Conservation (phyloP, 371 early-diverging fungal species). For the Rhizopus microsporus region DNA sequence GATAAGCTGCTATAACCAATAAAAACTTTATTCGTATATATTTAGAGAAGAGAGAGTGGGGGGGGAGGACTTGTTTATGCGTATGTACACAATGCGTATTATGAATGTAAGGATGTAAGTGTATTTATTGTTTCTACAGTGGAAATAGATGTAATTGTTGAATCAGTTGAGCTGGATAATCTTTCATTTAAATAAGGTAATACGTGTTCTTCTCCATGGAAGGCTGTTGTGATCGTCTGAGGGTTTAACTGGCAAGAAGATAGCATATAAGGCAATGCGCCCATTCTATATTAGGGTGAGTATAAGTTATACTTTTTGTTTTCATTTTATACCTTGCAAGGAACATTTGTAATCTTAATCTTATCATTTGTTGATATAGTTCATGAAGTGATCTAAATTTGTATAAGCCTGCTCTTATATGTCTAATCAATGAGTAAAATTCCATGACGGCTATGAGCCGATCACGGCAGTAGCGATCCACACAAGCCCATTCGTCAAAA, state of each 20-base stretch:
- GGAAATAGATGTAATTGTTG: constrained; percentile 24
- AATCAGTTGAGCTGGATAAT: constrained; percentile 31
- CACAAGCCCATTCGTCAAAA: constrained; percentile 72
- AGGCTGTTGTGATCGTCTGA: constrained; percentile 24
- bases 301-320: constrained; percentile 1
- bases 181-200: constrained; percentile 17
- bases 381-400: constrained; percentile 65
- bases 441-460: constrained; percentile 75
- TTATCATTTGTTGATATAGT: constrained; percentile 63
- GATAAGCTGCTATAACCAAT: no score
- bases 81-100: background rate
- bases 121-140: constrained; percentile 22
- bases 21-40: no score
- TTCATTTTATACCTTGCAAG: constrained; percentile 33
- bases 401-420: constrained; percentile 71
- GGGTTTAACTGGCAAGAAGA: constrained; percentile 26
- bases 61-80: background rate
- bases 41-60: background rate
- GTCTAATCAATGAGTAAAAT: constrained; percentile 77
- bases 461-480: constrained; percentile 79
- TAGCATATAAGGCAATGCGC: constrained; percentile 30
- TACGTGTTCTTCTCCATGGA: constrained; percentile 22
- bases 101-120: constrained; percentile 11
- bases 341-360: constrained; percentile 70
- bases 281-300: constrained; percentile 29